Base-by-base conservation (phyloP, 495 filamentous ascomycete species). In the Penicillium egyptiacum region DNA sequence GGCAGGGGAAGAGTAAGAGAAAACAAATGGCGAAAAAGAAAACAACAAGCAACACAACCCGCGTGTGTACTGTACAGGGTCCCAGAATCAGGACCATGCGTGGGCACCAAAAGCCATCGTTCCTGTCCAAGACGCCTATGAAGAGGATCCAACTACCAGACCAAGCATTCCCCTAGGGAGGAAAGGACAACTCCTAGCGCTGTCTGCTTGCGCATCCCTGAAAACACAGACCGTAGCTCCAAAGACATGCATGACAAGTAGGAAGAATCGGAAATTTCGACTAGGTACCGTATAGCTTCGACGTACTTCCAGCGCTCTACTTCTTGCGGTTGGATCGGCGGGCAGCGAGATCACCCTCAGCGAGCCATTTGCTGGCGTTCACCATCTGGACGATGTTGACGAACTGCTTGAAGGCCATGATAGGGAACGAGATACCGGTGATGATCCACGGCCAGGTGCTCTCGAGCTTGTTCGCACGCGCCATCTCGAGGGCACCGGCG, bases 301-400 rank as follows among this genome's bases (percentile, higher is more conserved):
- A 8, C n/a, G 11, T 17, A n/a, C 12, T 7, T 12, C 16, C 28
- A 12, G n/a, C n/a, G 23, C 25, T 47, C 59, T 68, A 73, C 49
- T 65, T 63, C 63, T 73, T 71, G 52, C 72, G 73, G 65, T 58
- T 72, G 55, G 70, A 67, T 51, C 61, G 64, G 14, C 66, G 64
- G 26, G 52, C 55, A 41, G 59, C 33, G n/a, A 70, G 58, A 48
- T 98, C 94, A 19, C 92, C 90, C 75, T 97, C 91, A 0, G 90
- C 94, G 46, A 98, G 75, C 89, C 92, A 96, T 64, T 83, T 83
- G 73, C 89, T 88, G 10, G 95, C 95, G 75, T 96, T 96, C 66
- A 96, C 85, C 52, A 99, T 79, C 75, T 99, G 95, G 42, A 98
- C 79, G 35, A 97, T 82, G 67, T 98, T 98, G 76, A 98, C 88